Evolutionary conservation across 805 yeast species (phyloP).

Genomic region (Ogataea thermomethanolica): DNA sequence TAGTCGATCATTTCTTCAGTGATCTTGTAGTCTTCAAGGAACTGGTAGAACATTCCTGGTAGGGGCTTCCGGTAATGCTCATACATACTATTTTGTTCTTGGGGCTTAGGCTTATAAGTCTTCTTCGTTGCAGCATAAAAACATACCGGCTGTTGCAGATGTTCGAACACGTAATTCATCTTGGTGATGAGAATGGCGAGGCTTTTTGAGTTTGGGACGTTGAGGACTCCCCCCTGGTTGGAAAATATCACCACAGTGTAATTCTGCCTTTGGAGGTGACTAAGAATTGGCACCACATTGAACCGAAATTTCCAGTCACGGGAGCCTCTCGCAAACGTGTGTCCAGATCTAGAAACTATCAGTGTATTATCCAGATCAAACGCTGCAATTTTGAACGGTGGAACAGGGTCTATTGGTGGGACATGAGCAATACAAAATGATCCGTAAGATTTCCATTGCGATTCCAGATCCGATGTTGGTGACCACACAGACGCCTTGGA

Average conservation of each 20-base stretch:
- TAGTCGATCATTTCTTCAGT: constrained; percentile 36
- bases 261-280: constrained; percentile 17
- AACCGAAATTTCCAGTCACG: constrained; percentile 71
- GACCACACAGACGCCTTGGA: background rate
- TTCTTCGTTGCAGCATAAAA: constrained; percentile 64
- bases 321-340: constrained; percentile 52
- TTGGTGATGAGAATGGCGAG: constrained; percentile 39
- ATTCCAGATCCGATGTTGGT: background rate
- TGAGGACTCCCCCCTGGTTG: constrained; percentile 75
- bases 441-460: constrained; percentile 3
- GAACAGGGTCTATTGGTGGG: constrained; percentile 2
- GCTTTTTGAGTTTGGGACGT: constrained; percentile 35
- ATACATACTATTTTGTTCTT: constrained; percentile 35
- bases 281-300: constrained; percentile 25
- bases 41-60: constrained; percentile 69
- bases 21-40: constrained; percentile 39
- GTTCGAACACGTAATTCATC: constrained; percentile 36
- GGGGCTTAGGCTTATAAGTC: constrained; percentile 32
- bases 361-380: constrained; percentile 88
- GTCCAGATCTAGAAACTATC: constrained; percentile 60
- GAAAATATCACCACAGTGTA: constrained; percentile 63
- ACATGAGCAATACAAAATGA: constrained; percentile 16
- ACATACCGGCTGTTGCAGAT: constrained; percentile 32
- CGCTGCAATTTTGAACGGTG: constrained; percentile 48
- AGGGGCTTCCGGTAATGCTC: constrained; percentile 64